phyloP scores from a whole-genome alignment of 2,329 filamentous ascomycete species.

The Colletotrichum cordylinicola region DNA sequence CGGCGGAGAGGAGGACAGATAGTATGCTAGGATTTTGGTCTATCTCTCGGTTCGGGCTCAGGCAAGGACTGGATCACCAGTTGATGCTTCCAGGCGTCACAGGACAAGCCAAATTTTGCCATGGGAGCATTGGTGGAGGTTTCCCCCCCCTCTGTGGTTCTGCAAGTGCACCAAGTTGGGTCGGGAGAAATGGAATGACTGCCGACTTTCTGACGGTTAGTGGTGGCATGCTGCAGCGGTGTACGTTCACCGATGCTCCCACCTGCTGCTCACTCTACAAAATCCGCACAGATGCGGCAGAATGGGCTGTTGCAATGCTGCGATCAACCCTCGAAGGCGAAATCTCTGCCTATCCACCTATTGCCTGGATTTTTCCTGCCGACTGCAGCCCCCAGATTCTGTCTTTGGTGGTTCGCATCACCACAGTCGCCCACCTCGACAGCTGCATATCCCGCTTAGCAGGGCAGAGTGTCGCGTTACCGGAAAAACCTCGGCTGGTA shows the following conservation, averaged over 20 bases:
- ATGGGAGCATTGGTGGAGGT: not conserved
- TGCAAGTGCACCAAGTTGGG: slow-evolving; percentile 17
- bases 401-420: not conserved
- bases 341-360: not conserved
- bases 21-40: slow-evolving; percentile 5
- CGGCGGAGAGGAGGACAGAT: slow-evolving; percentile 11
- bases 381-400: not conserved
- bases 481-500: slow-evolving; percentile 22
- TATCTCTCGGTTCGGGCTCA: not conserved
- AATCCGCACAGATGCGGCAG: not conserved
- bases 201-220: not conserved
- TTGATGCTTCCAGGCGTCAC: not conserved
- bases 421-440: not conserved
- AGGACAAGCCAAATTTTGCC: not conserved
- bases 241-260: not conserved
- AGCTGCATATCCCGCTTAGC: slow-evolving; percentile 17
- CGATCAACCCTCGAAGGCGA: not conserved
- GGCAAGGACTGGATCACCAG: not conserved
- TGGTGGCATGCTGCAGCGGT: not conserved
- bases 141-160: not conserved
- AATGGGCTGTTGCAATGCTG: not conserved
- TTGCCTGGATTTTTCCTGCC: not conserved
- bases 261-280: not conserved
- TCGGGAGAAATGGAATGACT: not conserved
- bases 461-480: slow-evolving; percentile 14